phyloP scores from a whole-genome alignment of 108 stramenopile genomes.

The Nitzschia sp. region DNA sequence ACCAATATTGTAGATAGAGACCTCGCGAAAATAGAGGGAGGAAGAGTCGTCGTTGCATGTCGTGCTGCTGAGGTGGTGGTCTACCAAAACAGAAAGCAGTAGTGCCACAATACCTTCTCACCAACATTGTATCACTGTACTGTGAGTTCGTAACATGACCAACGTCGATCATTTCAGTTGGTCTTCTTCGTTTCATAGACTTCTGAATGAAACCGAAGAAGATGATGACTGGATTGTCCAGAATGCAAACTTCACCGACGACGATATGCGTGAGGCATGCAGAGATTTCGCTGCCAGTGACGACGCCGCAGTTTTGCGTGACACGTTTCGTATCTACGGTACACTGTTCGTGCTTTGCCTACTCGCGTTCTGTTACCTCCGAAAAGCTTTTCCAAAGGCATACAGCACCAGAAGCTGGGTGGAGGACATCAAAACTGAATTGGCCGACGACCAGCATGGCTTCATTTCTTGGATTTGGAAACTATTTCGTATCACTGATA shows the following conservation, averaged over 20 bases:
- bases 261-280: constrained; percentile 1
- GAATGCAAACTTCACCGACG: neutral
- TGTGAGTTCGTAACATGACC: too few species aligned
- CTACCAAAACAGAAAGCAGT: too few species aligned
- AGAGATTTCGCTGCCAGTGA: neutral
- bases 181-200: too few species aligned
- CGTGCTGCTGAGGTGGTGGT: too few species aligned
- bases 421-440: constrained; percentile 29
- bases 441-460: constrained; percentile 52
- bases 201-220: too few species aligned
- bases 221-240: neutral
- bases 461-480: constrained; percentile 64
- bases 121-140: too few species aligned
- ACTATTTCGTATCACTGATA: constrained; percentile 44
- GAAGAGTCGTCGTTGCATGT: too few species aligned
- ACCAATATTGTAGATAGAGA: too few species aligned
- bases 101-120: too few species aligned
- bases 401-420: constrained; percentile 59
- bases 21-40: too few species aligned
- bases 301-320: constrained; percentile 20
- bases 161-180: too few species aligned
- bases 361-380: constrained; percentile 48
- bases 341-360: constrained; percentile 45
- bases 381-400: constrained; percentile 36
- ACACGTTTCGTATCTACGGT: constrained; percentile 54